Conservation (phyloP, 2,329 filamentous ascomycete species). For the Arthrocladium fulminans region DNA sequence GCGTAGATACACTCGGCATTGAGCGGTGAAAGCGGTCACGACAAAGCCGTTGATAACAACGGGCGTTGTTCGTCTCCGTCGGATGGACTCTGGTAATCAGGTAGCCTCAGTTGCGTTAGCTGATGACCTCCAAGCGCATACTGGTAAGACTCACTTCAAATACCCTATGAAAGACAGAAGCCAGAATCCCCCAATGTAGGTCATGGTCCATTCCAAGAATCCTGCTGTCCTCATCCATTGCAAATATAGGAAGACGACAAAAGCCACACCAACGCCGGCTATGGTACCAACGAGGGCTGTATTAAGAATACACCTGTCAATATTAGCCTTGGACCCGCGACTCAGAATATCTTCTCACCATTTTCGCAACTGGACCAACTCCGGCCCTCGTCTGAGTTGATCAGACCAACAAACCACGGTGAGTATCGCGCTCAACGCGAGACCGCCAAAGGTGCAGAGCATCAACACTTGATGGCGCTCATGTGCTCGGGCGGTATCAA, state of each 20-base stretch:
- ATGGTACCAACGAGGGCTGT: conserved; percentile 1
- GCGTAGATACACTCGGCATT: too few relatives aligned
- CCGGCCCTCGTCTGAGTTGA: conserved; percentile 1
- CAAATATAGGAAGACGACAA: neutral
- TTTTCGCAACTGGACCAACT: neutral
- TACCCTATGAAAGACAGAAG: conserved; percentile 11
- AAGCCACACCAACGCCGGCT: conserved; percentile 1
- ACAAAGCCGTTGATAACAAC: neutral
- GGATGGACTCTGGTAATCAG: neutral
- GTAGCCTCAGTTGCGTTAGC: neutral
- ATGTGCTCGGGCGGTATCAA: conserved; percentile 4
- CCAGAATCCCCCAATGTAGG: conserved; percentile 9
- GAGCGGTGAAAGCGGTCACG: neutral
- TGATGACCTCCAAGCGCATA: neutral
- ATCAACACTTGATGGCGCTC: conserved; percentile 2
- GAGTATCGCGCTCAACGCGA: neutral
- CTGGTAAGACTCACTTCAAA: neutral
- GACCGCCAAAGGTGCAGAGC: conserved; percentile 5
- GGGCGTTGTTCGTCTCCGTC: neutral
- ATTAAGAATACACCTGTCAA: conserved; percentile 8
- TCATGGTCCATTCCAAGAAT: conserved; percentile 9
- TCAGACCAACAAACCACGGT: conserved; percentile 8
- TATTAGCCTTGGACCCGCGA: neutral
- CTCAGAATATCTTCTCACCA: neutral
- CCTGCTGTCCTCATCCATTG: conserved; percentile 2